These are phyloP conservation scores for Hypomontagnella submonticulosa DNA, from an alignment of 495 filamentous ascomycete species.

Conservation along the genomic window DNA sequence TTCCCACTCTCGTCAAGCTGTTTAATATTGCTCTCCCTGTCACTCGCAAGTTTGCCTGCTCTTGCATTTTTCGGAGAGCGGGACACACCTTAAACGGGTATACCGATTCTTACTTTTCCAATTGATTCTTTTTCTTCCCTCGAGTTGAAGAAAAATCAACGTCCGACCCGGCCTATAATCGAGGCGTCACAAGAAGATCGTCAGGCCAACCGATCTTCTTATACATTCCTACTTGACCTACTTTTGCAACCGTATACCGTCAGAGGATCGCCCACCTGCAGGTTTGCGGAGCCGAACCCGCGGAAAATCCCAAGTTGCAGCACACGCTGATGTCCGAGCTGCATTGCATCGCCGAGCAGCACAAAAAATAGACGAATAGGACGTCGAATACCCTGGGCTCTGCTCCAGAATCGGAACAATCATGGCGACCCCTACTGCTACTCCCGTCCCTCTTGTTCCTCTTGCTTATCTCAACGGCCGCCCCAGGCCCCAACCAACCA, in stretches of 20 bases:
- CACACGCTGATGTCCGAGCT: conserved; percentile 41
- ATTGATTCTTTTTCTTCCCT: conserved; percentile 11
- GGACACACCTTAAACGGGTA: background rate
- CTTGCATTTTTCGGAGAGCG: conserved; percentile 31
- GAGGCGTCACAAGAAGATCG: background rate
- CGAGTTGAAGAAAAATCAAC: conserved; percentile 1
- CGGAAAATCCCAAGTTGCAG: conserved; percentile 27
- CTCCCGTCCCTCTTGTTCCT: conserved; percentile 8
- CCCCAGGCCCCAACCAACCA: conserved; percentile 41
- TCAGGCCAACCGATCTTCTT: conserved; percentile 4
- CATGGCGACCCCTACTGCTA: conserved; percentile 42
- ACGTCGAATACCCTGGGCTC: conserved; percentile 23
- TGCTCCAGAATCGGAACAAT: conserved; percentile 37
- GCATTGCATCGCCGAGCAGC: conserved; percentile 37
- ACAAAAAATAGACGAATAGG: conserved; percentile 44
- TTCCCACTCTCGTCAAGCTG: conserved; percentile 26
- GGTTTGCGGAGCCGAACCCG: conserved; percentile 33
- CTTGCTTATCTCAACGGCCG: conserved; percentile 33
- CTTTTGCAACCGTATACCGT: conserved; percentile 15
- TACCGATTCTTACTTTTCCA: conserved; percentile 9
- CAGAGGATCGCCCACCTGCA: conserved; percentile 5
- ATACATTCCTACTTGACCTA: conserved; percentile 21
- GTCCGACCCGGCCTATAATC: conserved; percentile 5
- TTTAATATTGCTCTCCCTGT: conserved; percentile 15
- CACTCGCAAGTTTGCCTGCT: conserved; percentile 39